Base-by-base conservation (phyloP, 2,329 filamentous ascomycete genomes). In the Zasmidium cellare region DNA sequence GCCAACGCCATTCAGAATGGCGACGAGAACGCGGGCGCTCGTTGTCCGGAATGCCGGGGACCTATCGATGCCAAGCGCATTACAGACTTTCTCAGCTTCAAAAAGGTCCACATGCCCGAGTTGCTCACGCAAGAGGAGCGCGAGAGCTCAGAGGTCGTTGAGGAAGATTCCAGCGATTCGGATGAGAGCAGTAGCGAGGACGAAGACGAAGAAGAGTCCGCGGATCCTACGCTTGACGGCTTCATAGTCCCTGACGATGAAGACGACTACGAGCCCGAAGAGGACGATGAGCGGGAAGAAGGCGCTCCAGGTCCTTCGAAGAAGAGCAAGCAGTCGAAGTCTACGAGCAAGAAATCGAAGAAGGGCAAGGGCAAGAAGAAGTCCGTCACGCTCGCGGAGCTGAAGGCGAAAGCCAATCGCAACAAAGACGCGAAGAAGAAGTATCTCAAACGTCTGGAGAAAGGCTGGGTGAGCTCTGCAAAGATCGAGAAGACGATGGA, bases 31-130 rank as follows among this genome's bases (percentile, higher is more conserved):
- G 63, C 66, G 22, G 77, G 77, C 56, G 79, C 84, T 38, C 88
- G 83, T 70, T 97, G 92, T 71, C 91, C 91, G 3, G 82, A 88
- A 54, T 96, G 92, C 69, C 86, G 91, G 56, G 84, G 84, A 1
- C 73, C 75, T 2, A 82, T 94, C 45, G 82, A 90, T 53, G 80
- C 85, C 3, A 82, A 83, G 56, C 87, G 87, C 58, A 83, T 92
- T 62, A 92, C 92, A 57, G 89, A 90, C 59, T 88, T 87, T 67
- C 78, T 82, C 5, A 82, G 85, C 7, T 96, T 96, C 76, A 87
- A 86, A 67, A 86, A 86, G 65, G 84, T 89, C 1, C 83, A 93
- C 69, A 85, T 87, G 74, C 84, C 85, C 11, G 80, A 87, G 52
- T 69, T 76, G 14, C 65, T 76, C 12, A 67, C 77, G 3, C 67